Evolutionary conservation across 192 early-diverging fungal genomes (phyloP), one percentile per base, ranked within the genome.

Genomic region (Funneliformis geosporum): DNA sequence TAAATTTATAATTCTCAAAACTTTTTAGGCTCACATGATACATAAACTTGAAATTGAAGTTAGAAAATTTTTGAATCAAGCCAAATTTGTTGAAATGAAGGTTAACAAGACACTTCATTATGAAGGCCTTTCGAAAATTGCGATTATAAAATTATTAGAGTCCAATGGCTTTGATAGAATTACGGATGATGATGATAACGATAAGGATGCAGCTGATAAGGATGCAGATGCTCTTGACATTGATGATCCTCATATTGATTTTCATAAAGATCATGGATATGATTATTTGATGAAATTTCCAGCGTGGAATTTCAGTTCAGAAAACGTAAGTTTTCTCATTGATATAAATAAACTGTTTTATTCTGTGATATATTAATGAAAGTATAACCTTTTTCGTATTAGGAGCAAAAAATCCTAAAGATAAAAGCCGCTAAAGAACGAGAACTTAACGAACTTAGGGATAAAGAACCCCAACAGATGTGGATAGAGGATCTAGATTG

Each of bases 401-500:
- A 50, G 47, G 88, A 94, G 14, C 89, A 33, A 60, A 87, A 93
- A 80, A 85, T 98, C 47, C 33, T 91, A 90, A 73, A 89, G 96
- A 69, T 33, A 33, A 88, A 89, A 73, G 82, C 88, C 46, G 80
- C 79, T 95, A 96, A 76, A 84, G 91, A 76, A 33, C 0, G 2
- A 33, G 33, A 33, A 33, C 33, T 33, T 33, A 69, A 81, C 11
- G 92, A 95, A 83, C 87, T 98, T 12, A 88, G 91, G 82, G 2
- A 90, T n/a, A n/a, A n/a, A 33, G 2, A 89, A 70, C 85, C 89
- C 95, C 0, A 84, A 88, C 28, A 90, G 94, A 75, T 99, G 62
- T 99, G 98, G 98, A 84, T 86, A 18, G 79, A 86, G 27, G 97
- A 99, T 81, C 81, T 99, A 67, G 92, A 95, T n/a, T 86, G 80